Evolutionary conservation across 306 rosid genomes (phyloP), one percentile per base, ranked within the genome.

Genomic region (Gillenia trifoliata): DNA sequence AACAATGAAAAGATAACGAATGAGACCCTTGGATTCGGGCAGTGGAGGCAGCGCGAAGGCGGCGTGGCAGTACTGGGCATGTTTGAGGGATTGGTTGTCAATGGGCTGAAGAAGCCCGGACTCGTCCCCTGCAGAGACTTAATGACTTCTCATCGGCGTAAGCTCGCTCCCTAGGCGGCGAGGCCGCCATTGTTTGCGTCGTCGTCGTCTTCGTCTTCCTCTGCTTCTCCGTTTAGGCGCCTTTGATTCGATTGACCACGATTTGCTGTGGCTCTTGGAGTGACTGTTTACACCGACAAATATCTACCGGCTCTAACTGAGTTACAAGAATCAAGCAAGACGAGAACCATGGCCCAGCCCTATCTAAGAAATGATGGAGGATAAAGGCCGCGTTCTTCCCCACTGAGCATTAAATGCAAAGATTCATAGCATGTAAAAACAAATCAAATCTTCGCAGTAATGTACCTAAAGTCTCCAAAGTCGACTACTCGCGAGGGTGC

Each of bases 141-240:
- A 96, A 94, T 0, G 98, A 94, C 98, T n/a, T 85, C 83, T 94
- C 98, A 68, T 94, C 97, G 8, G 96, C 96, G 60, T 94, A 94
- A 54, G 96, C 68, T 79, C 89, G 87, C 85, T 94, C n/a, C 96
- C 98, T 97, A 94, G 12, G 97, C 98, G 15, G 87, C 93, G 47
- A 71, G 93, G 72, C 79, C 93, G n/a, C 79, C 84, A 52, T 59
- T 91, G 82, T 83, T 82, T 47, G 40, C 90, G 8, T 92, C 94
- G 40, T 89, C 97, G 3, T 91, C 97, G 25, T 93, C 98, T 3
- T 91, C 98, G 28, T 91, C 98, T 34, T n/a, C 92, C 12, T 91
- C 98, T 4, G 66, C 82, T 6, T 76, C 94, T 34, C 86, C 86
- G 74, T 91, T 85, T 41, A 84, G n/a, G 66, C 88, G 65, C 78